Percentiles rank a stretch among this genome's conserved stretches.
Evolutionary conservation across 257 asterid genomes (phyloP).

Genomic region (Solanum peruvianum): DNA sequence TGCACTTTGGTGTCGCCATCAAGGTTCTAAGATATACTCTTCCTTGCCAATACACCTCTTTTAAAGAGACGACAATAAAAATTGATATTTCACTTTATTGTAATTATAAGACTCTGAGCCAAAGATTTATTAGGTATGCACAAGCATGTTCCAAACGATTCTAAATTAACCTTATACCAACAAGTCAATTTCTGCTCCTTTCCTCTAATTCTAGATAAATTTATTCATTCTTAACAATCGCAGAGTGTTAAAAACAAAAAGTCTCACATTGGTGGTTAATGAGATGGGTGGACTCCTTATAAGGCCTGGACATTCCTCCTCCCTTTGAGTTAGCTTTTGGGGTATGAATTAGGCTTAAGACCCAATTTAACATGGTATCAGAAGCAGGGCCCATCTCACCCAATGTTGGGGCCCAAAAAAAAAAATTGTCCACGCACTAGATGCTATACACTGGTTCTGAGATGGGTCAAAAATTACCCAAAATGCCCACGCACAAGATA

Average conservation of each 20-base stretch:
- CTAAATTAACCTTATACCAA: background rate
- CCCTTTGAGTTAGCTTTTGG: no score
- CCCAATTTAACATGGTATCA: no score
- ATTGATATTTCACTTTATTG: background rate
- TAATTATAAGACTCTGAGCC: background rate
- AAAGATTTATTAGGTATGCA: background rate
- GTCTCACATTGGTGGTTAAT: no score
- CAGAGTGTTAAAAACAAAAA: background rate
- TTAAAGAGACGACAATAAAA: background rate
- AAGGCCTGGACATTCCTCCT: no score
- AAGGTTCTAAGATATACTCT: background rate
- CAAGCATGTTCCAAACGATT: background rate
- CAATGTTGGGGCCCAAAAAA: no score
- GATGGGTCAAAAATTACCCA: no score
- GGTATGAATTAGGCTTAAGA: no score
- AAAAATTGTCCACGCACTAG: no score
- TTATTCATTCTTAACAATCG: background rate
- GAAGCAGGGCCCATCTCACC: no score
- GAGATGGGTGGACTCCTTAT: no score
- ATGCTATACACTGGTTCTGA: no score
- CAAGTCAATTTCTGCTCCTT: background rate
- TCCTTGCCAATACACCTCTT: background rate
- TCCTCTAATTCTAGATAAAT: background rate
- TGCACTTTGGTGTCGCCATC: background rate
- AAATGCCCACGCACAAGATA: no score